Conservation (phyloP, 2,329 filamentous ascomycete species). For the Penicillium sp. region DNA sequence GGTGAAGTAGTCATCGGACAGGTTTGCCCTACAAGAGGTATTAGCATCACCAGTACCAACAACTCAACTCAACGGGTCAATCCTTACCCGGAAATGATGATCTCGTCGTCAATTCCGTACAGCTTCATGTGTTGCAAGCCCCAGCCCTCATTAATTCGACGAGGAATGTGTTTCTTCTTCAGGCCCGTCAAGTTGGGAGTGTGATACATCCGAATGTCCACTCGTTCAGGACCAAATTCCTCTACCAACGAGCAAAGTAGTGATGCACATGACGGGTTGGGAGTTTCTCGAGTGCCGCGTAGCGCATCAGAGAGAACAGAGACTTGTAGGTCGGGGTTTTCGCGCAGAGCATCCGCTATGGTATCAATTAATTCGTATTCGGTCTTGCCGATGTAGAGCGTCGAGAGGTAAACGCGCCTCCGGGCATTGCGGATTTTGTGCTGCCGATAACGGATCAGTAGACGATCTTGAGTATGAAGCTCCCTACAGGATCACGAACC, state of each 20-base stretch:
- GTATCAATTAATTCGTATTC: constrained; percentile 85
- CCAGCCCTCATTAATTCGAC: constrained; percentile 96
- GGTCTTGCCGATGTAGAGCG: constrained; percentile 91
- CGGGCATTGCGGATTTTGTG: constrained; percentile 79
- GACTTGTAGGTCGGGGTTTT: constrained; percentile 73
- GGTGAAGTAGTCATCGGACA: constrained; percentile 93
- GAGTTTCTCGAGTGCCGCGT: constrained; percentile 86
- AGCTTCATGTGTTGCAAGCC: constrained; percentile 99
- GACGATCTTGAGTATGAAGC: not conserved
- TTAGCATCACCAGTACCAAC: constrained; percentile 5
- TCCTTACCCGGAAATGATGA: constrained; percentile 82
- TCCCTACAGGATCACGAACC: constrained; percentile 46
- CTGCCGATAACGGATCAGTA: constrained; percentile 43
- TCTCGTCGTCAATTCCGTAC: constrained; percentile 91
- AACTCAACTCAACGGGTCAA: not conserved
- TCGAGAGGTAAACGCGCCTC: constrained; percentile 85
- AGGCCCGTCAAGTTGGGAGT: constrained; percentile 91
- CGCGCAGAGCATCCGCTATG: constrained; percentile 70
- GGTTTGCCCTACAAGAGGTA: constrained; percentile 64
- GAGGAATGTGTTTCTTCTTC: constrained; percentile 79
- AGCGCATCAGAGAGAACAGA: constrained; percentile 91
- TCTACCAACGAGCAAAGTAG: constrained; percentile 78
- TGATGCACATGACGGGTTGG: constrained; percentile 81
- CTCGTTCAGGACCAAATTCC: constrained; percentile 79
- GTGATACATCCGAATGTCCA: constrained; percentile 96